Evolutionary conservation across 352 stramenopile species (phyloP), one percentile per base, ranked within the genome.

Genomic region (Globisporangium polare): DNA sequence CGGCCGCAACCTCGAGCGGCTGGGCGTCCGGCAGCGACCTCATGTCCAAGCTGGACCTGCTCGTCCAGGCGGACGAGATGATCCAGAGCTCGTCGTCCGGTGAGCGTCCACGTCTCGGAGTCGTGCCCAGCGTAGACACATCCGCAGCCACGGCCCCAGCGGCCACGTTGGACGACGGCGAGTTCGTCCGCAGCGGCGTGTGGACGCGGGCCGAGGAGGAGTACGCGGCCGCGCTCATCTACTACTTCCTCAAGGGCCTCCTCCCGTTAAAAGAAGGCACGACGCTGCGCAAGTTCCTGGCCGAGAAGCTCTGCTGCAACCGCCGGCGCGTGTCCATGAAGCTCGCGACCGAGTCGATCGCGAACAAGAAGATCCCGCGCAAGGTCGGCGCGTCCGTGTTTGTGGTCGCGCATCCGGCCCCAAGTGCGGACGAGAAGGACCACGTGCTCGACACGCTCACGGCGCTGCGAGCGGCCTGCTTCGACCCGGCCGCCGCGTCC

Each of bases 321-420:
- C 74, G 75, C 33, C 74, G 77, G 22, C 75, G 82, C 22, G 75
- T 91, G 20, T 86, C 77, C 33, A 91, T 87, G 73, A 91, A 91
- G 58, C 67, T 91, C 41, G 78, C 74, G 41, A 88, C 83, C n/a
- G 78, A 82, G 64, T 68, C 71, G 3, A 77, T 92, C 49, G 80
- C 74, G 18, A 68, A 73, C 33, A 73, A 74, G 50, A 80, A 80
- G 65, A 84, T 92, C 60, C 80, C 80, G 15, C 77, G 67, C 33
- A 90, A 89, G 52, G 73, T 90, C 12, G 80, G 80, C n/a, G 78
- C 75, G 13, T 86, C 78, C 1, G 79, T 84, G 26, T 89, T 85
- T 60, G 75, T 88, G 45, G 60, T 69, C 29, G 67, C 70, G 35
- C 60, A 77, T 15, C 75, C 74, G 35, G 45, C 68, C 39, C 73